These are phyloP conservation scores for Teratosphaeria zuluensis DNA, from an alignment of 2,329 filamentous ascomycete genomes.

Conservation along the genomic window DNA sequence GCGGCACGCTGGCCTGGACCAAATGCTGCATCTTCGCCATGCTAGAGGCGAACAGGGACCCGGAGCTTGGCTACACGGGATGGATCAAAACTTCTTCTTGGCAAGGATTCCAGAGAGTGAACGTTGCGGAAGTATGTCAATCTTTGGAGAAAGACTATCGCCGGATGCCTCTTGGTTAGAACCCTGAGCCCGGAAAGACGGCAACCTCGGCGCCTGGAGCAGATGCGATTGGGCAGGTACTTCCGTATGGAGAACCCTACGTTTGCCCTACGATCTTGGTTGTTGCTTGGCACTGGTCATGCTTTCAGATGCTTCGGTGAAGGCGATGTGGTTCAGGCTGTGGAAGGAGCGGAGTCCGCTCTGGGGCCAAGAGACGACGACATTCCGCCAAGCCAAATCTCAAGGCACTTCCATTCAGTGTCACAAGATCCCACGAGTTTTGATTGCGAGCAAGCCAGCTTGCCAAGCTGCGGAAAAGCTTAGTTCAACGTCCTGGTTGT, in stretches of 20 bases:
- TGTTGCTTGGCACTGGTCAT: background rate
- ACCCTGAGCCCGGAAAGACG: background rate
- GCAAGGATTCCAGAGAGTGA: background rate
- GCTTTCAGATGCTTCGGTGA: background rate
- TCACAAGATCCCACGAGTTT: background rate
- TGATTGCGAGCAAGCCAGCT: background rate
- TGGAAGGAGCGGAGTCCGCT: background rate
- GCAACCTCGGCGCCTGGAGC: background rate
- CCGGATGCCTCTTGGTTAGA: background rate
- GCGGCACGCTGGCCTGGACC: background rate
- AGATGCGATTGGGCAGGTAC: background rate
- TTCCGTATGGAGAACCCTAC: background rate
- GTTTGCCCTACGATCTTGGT: background rate
- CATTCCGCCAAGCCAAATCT: too few relatives aligned
- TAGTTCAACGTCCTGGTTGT: background rate
- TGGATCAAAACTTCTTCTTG: background rate
- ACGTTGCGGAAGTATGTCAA: background rate
- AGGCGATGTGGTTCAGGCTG: background rate
- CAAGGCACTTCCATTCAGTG: too few relatives aligned
- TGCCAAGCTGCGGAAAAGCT: background rate
- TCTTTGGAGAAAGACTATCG: background rate
- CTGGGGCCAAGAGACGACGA: too few relatives aligned
- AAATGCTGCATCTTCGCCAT: background rate
- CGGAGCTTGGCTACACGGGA: background rate
- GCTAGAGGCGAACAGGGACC: background rate